These are phyloP conservation scores for Leccinellum luteum DNA, from an alignment of 768 basidiomycete genomes.

Conservation along the genomic window DNA sequence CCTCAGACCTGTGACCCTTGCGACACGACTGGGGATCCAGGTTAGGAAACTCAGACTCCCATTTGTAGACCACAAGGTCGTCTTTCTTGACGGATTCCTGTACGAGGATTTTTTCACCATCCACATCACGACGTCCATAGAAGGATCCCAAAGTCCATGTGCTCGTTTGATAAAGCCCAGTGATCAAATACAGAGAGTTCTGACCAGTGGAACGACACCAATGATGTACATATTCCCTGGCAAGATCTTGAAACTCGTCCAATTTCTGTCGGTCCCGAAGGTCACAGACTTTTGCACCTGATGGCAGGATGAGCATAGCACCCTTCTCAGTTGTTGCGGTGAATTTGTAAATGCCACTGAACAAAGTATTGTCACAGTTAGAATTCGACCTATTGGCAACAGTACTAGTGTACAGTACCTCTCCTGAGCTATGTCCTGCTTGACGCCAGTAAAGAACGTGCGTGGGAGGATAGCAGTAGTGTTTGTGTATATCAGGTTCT, in stretches of 20 bases:
- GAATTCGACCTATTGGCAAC: background rate
- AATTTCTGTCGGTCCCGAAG: background rate
- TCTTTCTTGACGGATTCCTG: background rate
- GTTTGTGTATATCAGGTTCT: background rate
- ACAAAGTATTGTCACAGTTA: background rate
- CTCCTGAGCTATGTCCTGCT: too few species aligned
- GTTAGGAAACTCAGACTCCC: background rate
- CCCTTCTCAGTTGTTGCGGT: background rate
- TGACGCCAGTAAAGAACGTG: too few species aligned
- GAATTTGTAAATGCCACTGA: constrained; percentile 1
- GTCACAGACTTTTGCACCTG: background rate
- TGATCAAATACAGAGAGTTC: constrained; percentile 6
- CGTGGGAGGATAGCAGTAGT: too few species aligned
- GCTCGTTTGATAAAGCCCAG: background rate
- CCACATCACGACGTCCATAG: background rate
- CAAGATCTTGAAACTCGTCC: background rate
- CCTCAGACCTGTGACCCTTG: background rate
- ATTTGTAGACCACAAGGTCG: background rate
- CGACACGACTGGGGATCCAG: background rate
- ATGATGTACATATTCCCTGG: background rate
- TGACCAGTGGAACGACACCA: background rate
- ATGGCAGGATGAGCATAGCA: constrained; percentile 7
- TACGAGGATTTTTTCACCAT: background rate
- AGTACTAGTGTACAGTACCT: too few species aligned
- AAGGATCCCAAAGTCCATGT: constrained; percentile 4